Conservation (phyloP, 2,329 filamentous ascomycete genomes). For the Diplocarpon mali region DNA sequence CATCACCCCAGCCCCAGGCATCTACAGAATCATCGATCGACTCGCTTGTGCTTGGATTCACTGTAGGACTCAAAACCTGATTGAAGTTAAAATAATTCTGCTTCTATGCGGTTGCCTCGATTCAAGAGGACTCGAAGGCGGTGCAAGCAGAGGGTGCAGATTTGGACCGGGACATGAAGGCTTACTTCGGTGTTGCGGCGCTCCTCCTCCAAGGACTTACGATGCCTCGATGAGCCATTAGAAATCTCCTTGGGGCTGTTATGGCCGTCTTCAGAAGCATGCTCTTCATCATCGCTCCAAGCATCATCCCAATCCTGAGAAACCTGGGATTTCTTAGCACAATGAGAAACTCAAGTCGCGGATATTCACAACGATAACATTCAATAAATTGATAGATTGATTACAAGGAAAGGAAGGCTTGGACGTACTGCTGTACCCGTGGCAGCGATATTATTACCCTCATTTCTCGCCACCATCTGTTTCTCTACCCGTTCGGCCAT, state of each 20-base stretch:
- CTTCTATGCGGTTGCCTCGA: too few species aligned
- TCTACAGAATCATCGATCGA: slow-evolving; percentile 30
- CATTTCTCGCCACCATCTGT: slow-evolving; percentile 57
- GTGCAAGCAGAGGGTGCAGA: not conserved
- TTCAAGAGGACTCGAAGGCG: too few species aligned
- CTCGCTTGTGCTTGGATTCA: slow-evolving; percentile 5
- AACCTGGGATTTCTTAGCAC: slow-evolving; percentile 8
- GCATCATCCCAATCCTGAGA: slow-evolving; percentile 61
- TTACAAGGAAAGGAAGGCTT: not conserved
- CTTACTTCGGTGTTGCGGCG: slow-evolving; percentile 8
- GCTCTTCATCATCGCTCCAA: slow-evolving; percentile 50
- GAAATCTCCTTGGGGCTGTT: not conserved
- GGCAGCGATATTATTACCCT: slow-evolving; percentile 53
- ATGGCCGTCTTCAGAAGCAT: slow-evolving; percentile 31
- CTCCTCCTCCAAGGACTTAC: slow-evolving; percentile 19
- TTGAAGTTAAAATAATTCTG: not conserved
- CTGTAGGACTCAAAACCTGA: not conserved
- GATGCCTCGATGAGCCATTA: slow-evolving; percentile 8
- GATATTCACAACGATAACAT: too few species aligned
- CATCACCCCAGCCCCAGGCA: slow-evolving; percentile 75
- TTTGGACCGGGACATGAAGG: not conserved
- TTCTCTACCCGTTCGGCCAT: slow-evolving; percentile 78
- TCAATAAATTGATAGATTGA: not conserved
- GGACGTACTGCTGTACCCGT: slow-evolving; percentile 30
- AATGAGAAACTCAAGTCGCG: too few species aligned